Evolutionary conservation across 1,284 basidiomycete species (phyloP).

Genomic region (Phellopilus nigrolimitatus): DNA sequence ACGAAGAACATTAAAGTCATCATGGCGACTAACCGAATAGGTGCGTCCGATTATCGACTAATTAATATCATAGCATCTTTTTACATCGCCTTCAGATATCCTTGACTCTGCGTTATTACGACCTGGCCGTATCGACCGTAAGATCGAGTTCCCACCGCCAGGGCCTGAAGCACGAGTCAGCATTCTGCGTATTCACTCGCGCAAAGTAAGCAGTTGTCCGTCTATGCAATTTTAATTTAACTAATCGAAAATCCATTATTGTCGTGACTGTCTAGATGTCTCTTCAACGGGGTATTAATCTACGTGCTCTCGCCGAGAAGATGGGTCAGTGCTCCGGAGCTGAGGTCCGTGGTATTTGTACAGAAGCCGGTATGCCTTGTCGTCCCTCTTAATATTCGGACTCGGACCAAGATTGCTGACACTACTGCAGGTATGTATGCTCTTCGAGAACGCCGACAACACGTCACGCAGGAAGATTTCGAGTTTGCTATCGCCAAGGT

Average conservation of each 20-base stretch:
- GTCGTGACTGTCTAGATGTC: slow-evolving; percentile 71
- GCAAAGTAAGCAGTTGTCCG: slow-evolving; percentile 59
- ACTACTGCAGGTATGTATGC: slow-evolving; percentile 84
- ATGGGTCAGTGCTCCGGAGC: slow-evolving; percentile 99
- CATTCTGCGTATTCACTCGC: slow-evolving; percentile 94
- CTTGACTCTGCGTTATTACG: slow-evolving; percentile 92
- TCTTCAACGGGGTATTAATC: slow-evolving; percentile 94
- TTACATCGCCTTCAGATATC: slow-evolving; percentile 58
- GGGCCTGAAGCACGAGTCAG: slow-evolving; percentile 96
- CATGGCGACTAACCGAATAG: slow-evolving; percentile 98
- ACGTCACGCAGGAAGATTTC: slow-evolving; percentile 98
- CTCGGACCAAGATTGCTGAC: neutral
- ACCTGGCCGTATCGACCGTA: slow-evolving; percentile 96
- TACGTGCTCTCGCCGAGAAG: slow-evolving; percentile 93
- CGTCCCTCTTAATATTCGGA: no score
- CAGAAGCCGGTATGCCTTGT: slow-evolving; percentile 92
- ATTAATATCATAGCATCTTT: neutral
- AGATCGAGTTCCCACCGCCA: slow-evolving; percentile 99
- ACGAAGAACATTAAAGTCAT: slow-evolving; percentile 99
- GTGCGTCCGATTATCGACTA: slow-evolving; percentile 34
- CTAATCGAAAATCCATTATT: neutral
- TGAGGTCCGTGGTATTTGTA: slow-evolving; percentile 97
- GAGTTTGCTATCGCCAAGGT: slow-evolving; percentile 97
- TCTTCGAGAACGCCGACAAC: slow-evolving; percentile 88
- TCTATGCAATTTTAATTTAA: neutral